Percentiles rank a stretch among this genome's conserved stretches.
Evolutionary conservation across 2,329 filamentous ascomycete genomes (phyloP).

Genomic region (Beauveria varroae): DNA sequence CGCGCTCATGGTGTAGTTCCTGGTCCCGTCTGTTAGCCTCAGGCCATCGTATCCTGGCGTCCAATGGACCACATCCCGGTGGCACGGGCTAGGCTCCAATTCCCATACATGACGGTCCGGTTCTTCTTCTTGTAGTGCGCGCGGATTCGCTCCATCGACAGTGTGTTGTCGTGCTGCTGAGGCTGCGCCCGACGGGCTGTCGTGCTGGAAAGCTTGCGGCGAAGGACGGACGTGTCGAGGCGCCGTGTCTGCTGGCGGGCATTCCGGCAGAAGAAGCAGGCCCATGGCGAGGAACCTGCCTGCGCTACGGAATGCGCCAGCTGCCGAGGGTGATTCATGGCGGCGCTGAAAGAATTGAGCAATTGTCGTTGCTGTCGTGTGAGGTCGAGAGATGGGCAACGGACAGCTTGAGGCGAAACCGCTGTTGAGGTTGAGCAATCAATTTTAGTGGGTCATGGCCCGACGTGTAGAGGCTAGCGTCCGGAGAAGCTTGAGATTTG

Average conservation of each 20-base stretch:
- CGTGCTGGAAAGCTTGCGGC: constrained; percentile 26
- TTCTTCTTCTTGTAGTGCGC: constrained; percentile 62
- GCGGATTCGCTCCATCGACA: constrained; percentile 55
- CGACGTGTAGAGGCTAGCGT: background rate
- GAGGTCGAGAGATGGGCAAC: background rate
- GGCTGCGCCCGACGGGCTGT: constrained; percentile 18
- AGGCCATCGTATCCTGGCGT: background rate
- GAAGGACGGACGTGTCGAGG: constrained; percentile 17
- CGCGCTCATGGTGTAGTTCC: constrained; percentile 68
- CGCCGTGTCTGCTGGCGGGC: constrained; percentile 22
- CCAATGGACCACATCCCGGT: background rate
- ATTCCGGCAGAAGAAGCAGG: constrained; percentile 31
- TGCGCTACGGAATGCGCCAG: constrained; percentile 25
- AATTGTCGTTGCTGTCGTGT: background rate
- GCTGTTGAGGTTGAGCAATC: background rate
- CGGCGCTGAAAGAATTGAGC: background rate
- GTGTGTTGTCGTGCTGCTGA: constrained; percentile 18
- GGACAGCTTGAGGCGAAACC: background rate
- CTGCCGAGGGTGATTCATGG: constrained; percentile 34
- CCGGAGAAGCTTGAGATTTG: background rate
- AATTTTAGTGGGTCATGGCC: constrained; percentile 11
- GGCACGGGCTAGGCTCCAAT: background rate
- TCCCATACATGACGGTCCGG: constrained; percentile 42
- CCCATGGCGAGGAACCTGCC: constrained; percentile 23
- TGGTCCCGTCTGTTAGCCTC: constrained; percentile 22